A percentile compares a stretch with the other conserved stretches of the same genome.
Conservation (phyloP, 1,284 basidiomycete species). For the Ganoderma leucocontextum region DNA sequence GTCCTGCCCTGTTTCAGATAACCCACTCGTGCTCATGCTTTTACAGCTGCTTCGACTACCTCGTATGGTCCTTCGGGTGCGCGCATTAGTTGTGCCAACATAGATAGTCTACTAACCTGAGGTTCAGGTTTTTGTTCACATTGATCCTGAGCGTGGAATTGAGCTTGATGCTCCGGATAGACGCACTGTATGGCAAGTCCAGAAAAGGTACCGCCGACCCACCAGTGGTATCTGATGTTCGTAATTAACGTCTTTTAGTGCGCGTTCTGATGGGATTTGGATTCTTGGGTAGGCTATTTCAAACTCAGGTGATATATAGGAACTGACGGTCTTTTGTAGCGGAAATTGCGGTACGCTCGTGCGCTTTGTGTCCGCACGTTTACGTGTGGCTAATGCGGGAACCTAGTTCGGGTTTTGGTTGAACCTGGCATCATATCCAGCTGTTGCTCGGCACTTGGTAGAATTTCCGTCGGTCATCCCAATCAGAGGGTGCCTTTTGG, state of each 20-base stretch:
- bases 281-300: slow-evolving; percentile 16
- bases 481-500: slow-evolving; percentile 20
- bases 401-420: slow-evolving; percentile 3
- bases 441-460: not conserved
- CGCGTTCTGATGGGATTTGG: slow-evolving; percentile 17
- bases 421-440: slow-evolving; percentile 7
- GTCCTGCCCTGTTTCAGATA: too few species aligned
- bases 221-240: not conserved
- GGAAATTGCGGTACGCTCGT: slow-evolving; percentile 18
- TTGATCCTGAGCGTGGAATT: slow-evolving; percentile 28
- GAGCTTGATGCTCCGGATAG: slow-evolving; percentile 31
- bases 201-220: slow-evolving; percentile 15
- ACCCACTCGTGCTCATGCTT: not conserved
- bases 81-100: not conserved
- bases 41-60: slow-evolving; percentile 20
- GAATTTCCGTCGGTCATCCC: slow-evolving; percentile 19
- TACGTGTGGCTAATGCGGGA: not conserved
- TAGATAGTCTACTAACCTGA: not conserved
- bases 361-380: not conserved
- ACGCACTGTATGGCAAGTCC: slow-evolving; percentile 27
- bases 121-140: slow-evolving; percentile 5
- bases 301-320: not conserved
- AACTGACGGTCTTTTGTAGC: slow-evolving; percentile 3
- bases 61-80: slow-evolving; percentile 10
- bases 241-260: slow-evolving; percentile 14